Evolutionary conservation across 352 stramenopile species (phyloP).

Genomic region (Phytophthora macrochlamydospora): DNA sequence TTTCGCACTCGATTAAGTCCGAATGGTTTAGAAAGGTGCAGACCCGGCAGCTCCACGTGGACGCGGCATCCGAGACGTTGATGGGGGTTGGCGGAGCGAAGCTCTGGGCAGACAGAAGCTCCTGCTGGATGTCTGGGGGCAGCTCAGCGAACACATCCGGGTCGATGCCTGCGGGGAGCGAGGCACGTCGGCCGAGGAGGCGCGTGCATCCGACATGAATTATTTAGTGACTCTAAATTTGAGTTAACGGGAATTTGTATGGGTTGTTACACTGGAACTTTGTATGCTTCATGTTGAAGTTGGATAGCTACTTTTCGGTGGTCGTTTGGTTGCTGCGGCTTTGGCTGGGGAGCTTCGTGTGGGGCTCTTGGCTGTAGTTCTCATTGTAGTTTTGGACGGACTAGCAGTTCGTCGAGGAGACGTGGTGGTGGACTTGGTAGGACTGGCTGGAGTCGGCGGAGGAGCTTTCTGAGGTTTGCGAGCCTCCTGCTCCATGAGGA

Average conservation of each 20-base stretch:
- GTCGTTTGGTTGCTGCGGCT: conserved; percentile 20
- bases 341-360: conserved; percentile 16
- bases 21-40: conserved; percentile 7
- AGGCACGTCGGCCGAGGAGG: background rate
- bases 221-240: background rate
- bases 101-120: background rate
- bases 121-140: conserved; percentile 29
- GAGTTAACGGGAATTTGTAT: background rate
- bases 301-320: conserved; percentile 20
- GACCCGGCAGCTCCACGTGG: background rate
- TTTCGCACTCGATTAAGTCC: background rate
- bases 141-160: conserved; percentile 16
- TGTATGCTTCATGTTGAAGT: conserved; percentile 16
- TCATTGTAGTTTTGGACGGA: conserved; percentile 10
- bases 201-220: background rate
- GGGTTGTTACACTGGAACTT: background rate
- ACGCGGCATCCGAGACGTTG: background rate
- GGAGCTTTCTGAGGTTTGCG: conserved; percentile 53
- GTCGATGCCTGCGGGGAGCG: background rate
- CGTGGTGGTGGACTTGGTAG: conserved; percentile 15
- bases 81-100: background rate
- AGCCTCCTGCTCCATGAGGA: conserved; percentile 64
- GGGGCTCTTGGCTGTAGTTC: background rate
- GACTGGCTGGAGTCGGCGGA: background rate
- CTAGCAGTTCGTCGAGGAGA: conserved; percentile 10